Conservation (phyloP, 805 yeast genomes). For the Cyberlindnera xishuangbannaensis region DNA sequence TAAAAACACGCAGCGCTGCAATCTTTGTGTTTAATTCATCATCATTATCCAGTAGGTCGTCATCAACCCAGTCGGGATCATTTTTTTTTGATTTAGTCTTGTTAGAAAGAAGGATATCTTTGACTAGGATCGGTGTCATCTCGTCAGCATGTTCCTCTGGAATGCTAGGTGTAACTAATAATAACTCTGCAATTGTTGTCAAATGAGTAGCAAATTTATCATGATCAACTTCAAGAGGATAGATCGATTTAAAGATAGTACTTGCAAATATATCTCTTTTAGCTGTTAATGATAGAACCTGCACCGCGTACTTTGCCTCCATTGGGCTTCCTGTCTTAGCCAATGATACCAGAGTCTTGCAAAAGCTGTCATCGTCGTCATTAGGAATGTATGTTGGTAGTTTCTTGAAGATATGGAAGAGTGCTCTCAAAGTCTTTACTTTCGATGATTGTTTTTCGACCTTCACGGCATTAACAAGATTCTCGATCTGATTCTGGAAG, state of each 20-base stretch:
- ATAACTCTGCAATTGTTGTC: conserved; percentile 55
- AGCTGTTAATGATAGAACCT: conserved; percentile 45
- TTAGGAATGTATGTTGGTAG: conserved; percentile 43
- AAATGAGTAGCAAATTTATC: conserved; percentile 48
- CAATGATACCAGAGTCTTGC: conserved; percentile 39
- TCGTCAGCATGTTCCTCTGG: conserved; percentile 51
- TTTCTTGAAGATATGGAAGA: conserved; percentile 51
- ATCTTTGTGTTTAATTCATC: conserved; percentile 42
- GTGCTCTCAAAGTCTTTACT: conserved; percentile 44
- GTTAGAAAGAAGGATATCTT: conserved; percentile 55
- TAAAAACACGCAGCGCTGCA: conserved; percentile 47
- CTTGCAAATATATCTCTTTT: conserved; percentile 36
- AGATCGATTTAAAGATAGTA: conserved; percentile 35
- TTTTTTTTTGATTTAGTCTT: conserved; percentile 28
- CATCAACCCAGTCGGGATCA: conserved; percentile 43
- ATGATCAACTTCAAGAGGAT: conserved; percentile 43
- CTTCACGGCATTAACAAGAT: conserved; percentile 38
- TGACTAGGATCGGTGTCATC: conserved; percentile 53
- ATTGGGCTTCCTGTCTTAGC: conserved; percentile 47
- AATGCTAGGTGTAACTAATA: conserved; percentile 39
- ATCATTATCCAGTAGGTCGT: conserved; percentile 32
- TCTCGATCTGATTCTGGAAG: conserved; percentile 52
- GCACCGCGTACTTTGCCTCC: conserved; percentile 62
- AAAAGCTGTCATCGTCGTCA: conserved; percentile 35
- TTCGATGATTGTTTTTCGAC: conserved; percentile 15